A percentile compares a stretch with the other conserved stretches of the same genome.
These are phyloP conservation scores for Falciphora oryzae DNA, from an alignment of 2,329 filamentous ascomycete genomes.

Conservation along the genomic window DNA sequence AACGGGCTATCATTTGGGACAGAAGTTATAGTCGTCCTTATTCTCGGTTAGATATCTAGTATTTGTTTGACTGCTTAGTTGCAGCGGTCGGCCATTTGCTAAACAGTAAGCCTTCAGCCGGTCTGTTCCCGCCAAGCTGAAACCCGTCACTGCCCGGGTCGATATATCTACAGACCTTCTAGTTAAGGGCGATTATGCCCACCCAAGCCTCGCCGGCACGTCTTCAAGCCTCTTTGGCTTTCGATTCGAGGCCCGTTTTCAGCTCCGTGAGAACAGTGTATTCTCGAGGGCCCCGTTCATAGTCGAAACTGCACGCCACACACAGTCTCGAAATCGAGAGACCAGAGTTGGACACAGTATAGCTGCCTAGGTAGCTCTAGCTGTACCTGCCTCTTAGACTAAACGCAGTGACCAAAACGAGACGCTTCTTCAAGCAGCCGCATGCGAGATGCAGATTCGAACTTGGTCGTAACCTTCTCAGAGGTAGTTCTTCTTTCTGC, in stretches of 20 bases:
- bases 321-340: no score
- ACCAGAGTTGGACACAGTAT: no score
- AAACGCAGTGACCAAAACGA: no score
- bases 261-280: no score
- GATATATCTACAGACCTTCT: not conserved
- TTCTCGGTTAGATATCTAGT: not conserved
- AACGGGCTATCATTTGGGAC: not conserved
- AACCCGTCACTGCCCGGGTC: not conserved
- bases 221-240: not conserved
- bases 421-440: not conserved
- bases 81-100: not conserved
- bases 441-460: not conserved
- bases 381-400: no score
- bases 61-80: not conserved
- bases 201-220: not conserved
- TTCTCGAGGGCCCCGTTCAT: no score
- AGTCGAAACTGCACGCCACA: not conserved
- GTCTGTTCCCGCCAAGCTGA: not conserved
- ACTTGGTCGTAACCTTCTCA: conserved; percentile 36
- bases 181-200: no score
- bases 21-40: not conserved
- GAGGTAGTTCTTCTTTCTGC: conserved; percentile 92
- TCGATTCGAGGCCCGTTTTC: not conserved
- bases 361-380: no score
- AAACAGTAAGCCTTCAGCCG: not conserved